Percentiles rank a stretch among this genome's conserved stretches.
These are phyloP conservation scores for Ogataea pini DNA, from an alignment of 805 yeast species.

Conservation along the genomic window DNA sequence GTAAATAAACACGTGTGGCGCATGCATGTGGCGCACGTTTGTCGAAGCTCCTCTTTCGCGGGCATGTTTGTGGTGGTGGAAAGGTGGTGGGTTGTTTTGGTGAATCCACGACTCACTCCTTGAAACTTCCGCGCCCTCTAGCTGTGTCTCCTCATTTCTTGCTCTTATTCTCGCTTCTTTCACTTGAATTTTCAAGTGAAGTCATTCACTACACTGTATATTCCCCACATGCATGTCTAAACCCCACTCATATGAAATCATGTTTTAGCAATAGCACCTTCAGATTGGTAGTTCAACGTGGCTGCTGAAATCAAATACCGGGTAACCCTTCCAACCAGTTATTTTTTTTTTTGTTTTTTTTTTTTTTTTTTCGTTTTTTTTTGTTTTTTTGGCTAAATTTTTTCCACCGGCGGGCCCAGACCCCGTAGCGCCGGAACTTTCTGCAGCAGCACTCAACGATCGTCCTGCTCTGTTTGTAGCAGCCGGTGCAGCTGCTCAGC, in stretches of 20 bases:
- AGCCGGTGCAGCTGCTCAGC: not conserved
- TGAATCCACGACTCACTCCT: too few species aligned
- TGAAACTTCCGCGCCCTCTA: too few species aligned
- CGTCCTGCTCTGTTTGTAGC: not conserved
- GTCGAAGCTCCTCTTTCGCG: not conserved
- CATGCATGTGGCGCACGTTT: not conserved
- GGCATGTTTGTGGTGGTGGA: not conserved
- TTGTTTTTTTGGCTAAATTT: not conserved
- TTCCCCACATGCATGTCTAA: too few species aligned
- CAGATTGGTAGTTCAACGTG: not conserved
- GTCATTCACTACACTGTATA: too few species aligned
- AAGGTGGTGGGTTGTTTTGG: not conserved
- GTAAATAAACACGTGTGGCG: conserved; percentile 4
- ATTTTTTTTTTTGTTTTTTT: not conserved
- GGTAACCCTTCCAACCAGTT: not conserved
- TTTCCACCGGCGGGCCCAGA: not conserved
- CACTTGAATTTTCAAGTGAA: too few species aligned
- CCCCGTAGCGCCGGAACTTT: not conserved
- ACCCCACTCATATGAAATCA: too few species aligned
- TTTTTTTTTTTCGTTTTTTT: not conserved
- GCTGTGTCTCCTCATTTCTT: too few species aligned
- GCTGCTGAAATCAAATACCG: not conserved
- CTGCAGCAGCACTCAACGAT: not conserved
- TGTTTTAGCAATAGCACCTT: too few species aligned
- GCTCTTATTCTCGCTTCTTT: too few species aligned